A percentile compares a stretch with the other conserved stretches of the same genome.
Evolutionary conservation across 768 basidiomycete genomes (phyloP).

Genomic region (Boletus reticuloceps): DNA sequence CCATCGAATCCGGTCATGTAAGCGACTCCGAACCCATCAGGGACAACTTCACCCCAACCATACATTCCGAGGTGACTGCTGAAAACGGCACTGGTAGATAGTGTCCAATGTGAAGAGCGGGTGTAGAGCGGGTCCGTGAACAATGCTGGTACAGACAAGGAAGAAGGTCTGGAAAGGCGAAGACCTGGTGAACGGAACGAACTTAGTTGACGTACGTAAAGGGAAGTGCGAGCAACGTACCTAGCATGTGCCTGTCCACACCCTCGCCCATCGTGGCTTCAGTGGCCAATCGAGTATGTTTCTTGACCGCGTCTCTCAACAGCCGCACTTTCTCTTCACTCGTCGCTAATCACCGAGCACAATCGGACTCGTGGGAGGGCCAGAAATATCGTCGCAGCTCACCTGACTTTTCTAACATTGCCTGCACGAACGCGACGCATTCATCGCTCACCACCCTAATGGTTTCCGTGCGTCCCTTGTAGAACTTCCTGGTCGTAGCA

Average conservation of each 20-base stretch:
- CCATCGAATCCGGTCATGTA: constrained; percentile 91
- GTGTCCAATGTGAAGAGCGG: constrained; percentile 77
- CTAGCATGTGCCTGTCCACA: constrained; percentile 85
- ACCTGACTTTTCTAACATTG: constrained; percentile 59
- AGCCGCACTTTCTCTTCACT: constrained; percentile 46
- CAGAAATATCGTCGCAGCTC: constrained; percentile 6
- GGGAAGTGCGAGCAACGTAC: constrained; percentile 37
- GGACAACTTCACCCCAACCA: constrained; percentile 96
- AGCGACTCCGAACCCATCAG: constrained; percentile 91
- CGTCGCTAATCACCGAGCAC: constrained; percentile 11
- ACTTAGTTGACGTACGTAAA: background rate
- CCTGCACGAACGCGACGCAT: constrained; percentile 71
- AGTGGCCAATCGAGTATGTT: constrained; percentile 65
- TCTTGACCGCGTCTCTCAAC: constrained; percentile 60
- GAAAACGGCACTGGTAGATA: constrained; percentile 88
- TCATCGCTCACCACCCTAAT: constrained; percentile 80
- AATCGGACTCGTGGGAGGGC: background rate
- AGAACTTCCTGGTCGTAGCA: constrained; percentile 84
- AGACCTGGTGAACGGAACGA: constrained; percentile 48
- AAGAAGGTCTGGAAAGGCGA: constrained; percentile 59
- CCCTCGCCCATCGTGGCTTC: constrained; percentile 67
- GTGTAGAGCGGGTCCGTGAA: constrained; percentile 74
- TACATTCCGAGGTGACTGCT: constrained; percentile 83
- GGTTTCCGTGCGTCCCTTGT: constrained; percentile 92
- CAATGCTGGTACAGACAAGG: constrained; percentile 64